phyloP scores from a whole-genome alignment of 1,284 basidiomycete genomes.

The Meira miltonrushii region DNA sequence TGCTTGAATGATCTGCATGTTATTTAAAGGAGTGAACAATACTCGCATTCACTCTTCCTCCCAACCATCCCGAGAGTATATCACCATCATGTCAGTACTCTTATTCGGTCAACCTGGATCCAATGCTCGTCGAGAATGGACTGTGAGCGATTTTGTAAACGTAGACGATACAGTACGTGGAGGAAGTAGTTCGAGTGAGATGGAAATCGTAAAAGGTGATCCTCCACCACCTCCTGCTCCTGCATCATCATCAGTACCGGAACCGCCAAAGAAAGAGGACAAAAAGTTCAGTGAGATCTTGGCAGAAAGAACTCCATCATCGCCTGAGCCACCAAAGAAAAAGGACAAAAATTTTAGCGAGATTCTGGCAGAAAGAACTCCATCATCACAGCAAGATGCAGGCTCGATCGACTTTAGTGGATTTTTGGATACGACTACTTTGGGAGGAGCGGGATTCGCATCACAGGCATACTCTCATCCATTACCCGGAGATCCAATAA shows the following conservation, averaged over 20 bases:
- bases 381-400: background rate
- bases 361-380: no score
- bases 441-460: conserved; percentile 58
- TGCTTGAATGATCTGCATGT: no score
- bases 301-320: no score
- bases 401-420: conserved; percentile 36
- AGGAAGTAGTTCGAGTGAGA: conserved; percentile 53
- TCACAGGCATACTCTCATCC: conserved; percentile 53
- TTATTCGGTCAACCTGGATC: no score
- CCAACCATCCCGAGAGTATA: no score
- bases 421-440: conserved; percentile 54
- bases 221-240: conserved; percentile 11
- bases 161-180: conserved; percentile 57
- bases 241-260: background rate
- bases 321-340: no score
- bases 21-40: no score
- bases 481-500: conserved; percentile 21
- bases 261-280: no score
- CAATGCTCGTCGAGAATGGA: conserved; percentile 15
- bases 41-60: no score
- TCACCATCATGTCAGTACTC: no score
- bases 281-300: no score
- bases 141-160: conserved; percentile 47
- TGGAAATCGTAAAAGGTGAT: conserved; percentile 37
- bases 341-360: no score